These are phyloP conservation scores for Agroathelia rolfsii DNA, from an alignment of 1,284 basidiomycete genomes.

Conservation along the genomic window DNA sequence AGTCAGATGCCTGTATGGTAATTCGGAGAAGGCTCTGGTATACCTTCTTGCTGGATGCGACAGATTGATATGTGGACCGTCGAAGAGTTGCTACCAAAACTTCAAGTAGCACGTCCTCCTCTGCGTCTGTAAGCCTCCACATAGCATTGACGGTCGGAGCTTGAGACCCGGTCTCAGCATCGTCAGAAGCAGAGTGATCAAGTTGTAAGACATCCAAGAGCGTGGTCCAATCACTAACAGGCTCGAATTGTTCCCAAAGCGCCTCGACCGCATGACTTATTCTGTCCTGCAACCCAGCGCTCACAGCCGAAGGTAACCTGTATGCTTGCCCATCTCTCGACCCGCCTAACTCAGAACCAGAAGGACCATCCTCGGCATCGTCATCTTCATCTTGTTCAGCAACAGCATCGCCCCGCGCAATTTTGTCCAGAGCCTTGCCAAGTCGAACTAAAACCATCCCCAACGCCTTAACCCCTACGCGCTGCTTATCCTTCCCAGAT, in stretches of 20 bases:
- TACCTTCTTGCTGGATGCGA: constrained; percentile 52
- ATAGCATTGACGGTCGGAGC: constrained; percentile 50
- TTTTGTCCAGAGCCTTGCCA: constrained; percentile 46
- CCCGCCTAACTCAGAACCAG: too few relatives aligned
- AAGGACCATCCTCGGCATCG: too few relatives aligned
- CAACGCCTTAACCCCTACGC: constrained; percentile 54
- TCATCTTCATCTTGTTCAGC: constrained; percentile 20
- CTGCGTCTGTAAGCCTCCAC: constrained; percentile 70
- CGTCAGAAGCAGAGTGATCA: constrained; percentile 72
- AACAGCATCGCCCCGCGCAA: too few relatives aligned
- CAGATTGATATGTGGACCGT: constrained; percentile 44
- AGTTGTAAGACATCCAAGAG: constrained; percentile 77
- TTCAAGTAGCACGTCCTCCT: constrained; percentile 77
- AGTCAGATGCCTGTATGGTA: constrained; percentile 7
- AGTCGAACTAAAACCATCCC: constrained; percentile 57
- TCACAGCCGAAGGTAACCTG: constrained; percentile 33
- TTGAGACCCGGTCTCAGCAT: constrained; percentile 23
- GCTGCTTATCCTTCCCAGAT: constrained; percentile 39
- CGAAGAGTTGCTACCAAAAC: constrained; percentile 67
- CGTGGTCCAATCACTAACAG: constrained; percentile 75
- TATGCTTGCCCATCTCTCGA: too few relatives aligned
- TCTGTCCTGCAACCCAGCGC: constrained; percentile 46
- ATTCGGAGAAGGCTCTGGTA: constrained; percentile 4
- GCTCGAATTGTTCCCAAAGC: constrained; percentile 74
- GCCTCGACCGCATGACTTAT: constrained; percentile 80